Conservation (phyloP, 2,329 filamentous ascomycete genomes). For the Hirsutella thompsonii region DNA sequence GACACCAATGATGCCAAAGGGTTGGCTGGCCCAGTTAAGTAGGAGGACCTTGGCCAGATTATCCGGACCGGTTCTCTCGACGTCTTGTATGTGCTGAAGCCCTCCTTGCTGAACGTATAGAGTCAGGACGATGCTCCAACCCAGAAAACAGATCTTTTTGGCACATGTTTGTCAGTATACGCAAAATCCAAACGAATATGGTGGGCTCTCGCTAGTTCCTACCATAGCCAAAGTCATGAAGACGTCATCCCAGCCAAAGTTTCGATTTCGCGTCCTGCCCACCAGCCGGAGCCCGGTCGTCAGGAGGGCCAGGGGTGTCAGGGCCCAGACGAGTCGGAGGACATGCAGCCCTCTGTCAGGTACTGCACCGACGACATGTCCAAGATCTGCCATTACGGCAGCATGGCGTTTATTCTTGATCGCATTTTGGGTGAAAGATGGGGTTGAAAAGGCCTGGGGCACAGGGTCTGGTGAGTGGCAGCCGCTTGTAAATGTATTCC, state of each 20-base stretch:
- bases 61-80: slow-evolving; percentile 7
- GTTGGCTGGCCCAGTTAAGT: slow-evolving; percentile 10
- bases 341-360: slow-evolving; percentile 6
- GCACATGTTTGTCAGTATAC: no score
- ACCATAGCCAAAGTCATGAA: slow-evolving; percentile 10
- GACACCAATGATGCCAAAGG: slow-evolving; percentile 10
- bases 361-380: neutral
- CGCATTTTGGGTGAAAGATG: no score
- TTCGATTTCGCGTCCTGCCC: slow-evolving; percentile 4
- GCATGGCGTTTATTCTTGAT: neutral
- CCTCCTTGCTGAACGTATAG: slow-evolving; percentile 8
- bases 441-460: no score
- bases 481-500: no score
- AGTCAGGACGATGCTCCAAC: slow-evolving; percentile 8
- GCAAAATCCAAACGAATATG: no score
- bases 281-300: slow-evolving; percentile 6
- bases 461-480: no score
- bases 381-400: neutral
- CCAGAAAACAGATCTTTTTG: slow-evolving; percentile 9
- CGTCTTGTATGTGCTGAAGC: slow-evolving; percentile 6
- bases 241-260: slow-evolving; percentile 9
- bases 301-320: slow-evolving; percentile 7
- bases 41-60: slow-evolving; percentile 9
- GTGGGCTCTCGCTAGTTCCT: neutral
- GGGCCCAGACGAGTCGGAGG: slow-evolving; percentile 6